A percentile compares a stretch with the other conserved stretches of the same genome.
These are phyloP conservation scores for Kockiozyma suomiensis DNA, from an alignment of 805 yeast species.

Conservation along the genomic window DNA sequence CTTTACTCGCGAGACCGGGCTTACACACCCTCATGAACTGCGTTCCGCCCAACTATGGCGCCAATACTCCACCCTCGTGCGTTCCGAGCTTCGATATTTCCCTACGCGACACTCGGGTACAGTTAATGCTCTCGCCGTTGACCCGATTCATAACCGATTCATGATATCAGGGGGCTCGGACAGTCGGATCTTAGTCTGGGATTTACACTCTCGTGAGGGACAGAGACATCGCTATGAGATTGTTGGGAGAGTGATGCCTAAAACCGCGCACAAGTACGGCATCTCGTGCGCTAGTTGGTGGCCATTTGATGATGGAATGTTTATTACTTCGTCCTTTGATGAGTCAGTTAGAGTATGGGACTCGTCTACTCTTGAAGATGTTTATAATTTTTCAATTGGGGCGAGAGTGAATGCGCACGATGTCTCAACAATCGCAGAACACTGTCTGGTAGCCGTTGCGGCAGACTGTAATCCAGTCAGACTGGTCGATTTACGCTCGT, in stretches of 20 bases:
- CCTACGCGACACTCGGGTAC: slow-evolving; percentile 46
- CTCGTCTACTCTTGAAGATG: slow-evolving; percentile 64
- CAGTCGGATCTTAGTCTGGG: slow-evolving; percentile 69
- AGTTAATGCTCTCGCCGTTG: slow-evolving; percentile 64
- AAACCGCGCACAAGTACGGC: slow-evolving; percentile 64
- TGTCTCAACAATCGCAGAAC: slow-evolving; percentile 48
- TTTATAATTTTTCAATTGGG: slow-evolving; percentile 64
- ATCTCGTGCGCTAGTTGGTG: slow-evolving; percentile 81
- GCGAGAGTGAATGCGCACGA: slow-evolving; percentile 70
- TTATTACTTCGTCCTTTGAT: slow-evolving; percentile 80
- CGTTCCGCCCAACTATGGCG: slow-evolving; percentile 26
- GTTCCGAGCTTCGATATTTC: slow-evolving; percentile 34
- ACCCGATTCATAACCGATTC: slow-evolving; percentile 47
- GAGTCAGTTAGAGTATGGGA: slow-evolving; percentile 80
- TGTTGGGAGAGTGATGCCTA: slow-evolving; percentile 27
- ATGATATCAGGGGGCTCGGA: slow-evolving; percentile 76
- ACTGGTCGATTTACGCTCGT: slow-evolving; percentile 41
- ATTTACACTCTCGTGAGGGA: slow-evolving; percentile 45
- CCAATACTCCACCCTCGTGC: slow-evolving; percentile 25
- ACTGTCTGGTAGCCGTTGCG: slow-evolving; percentile 68
- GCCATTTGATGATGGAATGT: slow-evolving; percentile 85
- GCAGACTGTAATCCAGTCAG: slow-evolving; percentile 69
- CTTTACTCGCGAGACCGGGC: slow-evolving; percentile 32
- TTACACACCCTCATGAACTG: slow-evolving; percentile 29
- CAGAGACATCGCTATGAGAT: slow-evolving; percentile 29